Base-by-base conservation (phyloP, 2,329 filamentous ascomycete species). In the Aspergillus neoniger region DNA sequence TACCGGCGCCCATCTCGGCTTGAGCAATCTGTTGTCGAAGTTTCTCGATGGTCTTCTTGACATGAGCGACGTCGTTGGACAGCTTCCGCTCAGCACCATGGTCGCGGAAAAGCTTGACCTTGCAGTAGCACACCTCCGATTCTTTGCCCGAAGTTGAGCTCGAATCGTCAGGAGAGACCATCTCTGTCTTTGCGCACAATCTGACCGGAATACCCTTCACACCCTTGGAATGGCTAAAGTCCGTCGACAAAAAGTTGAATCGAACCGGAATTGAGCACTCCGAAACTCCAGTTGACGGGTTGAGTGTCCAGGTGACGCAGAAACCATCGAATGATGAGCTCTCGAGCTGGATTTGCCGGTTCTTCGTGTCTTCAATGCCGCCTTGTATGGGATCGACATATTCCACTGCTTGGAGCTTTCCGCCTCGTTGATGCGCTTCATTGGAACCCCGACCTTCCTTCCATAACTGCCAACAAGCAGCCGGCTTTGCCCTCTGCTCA, bases 201-300 rank as follows among this genome's bases (percentile, higher is more conserved):
- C 95, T 84, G 4, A 99, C 93, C 0, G 95, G 94, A 65, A 98
- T 97, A 38, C 95, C 95, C 77, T 98, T 99, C 52, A 99, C 95
- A 49, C 95, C 95, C 73, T 99, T 99, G 9, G 95, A 98, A 73
- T 98, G 95, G 75, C 94, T 98, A 74, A 98, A 99, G 74, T 99
- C 95, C 8, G 95, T 99, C 0, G 95, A 99, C 0, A 99, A 82
- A 73, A 99, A 99, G 79, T 99, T 99, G 83, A 98, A 99, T 49
- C 95, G 91, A 12, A 98, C 91, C 8, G 92, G 90, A 58, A 99
- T 87, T 52, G 88, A 91, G 74, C 92, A 95, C 69, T 97, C 92
- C 3, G 89, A 85, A 72, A 10, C 77, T 0, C 88, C 87, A 52
- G 88, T 88, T 44, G 70, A 60, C 39, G 85, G 77, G 4, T 87